A percentile compares a stretch with the other conserved stretches of the same genome.
Evolutionary conservation across 2,329 filamentous ascomycete species (phyloP).

Genomic region (Phyllosticta paracitricarpa): DNA sequence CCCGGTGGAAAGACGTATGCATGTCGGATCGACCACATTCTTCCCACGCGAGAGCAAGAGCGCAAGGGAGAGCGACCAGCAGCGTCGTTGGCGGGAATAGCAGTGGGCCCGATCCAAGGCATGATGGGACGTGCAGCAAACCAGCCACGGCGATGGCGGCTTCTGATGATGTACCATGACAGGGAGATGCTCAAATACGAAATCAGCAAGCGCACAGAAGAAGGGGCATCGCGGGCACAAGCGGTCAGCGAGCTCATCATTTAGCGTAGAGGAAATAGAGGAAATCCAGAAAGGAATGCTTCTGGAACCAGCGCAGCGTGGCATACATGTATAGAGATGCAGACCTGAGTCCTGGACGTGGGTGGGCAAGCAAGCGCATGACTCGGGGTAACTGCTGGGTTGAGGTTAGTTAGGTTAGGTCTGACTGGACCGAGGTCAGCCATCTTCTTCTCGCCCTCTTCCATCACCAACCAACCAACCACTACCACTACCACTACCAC

Average conservation of each 20-base stretch:
- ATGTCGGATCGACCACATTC: conserved; percentile 46
- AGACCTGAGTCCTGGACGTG: too few relatives aligned
- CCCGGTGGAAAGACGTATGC: conserved; percentile 22
- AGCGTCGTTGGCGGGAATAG: conserved; percentile 54
- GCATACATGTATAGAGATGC: too few relatives aligned
- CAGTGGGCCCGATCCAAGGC: conserved; percentile 53
- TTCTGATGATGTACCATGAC: conserved; percentile 64
- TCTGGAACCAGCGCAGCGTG: neutral
- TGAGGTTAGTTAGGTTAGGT: too few relatives aligned
- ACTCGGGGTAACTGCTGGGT: too few relatives aligned
- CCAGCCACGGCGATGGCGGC: conserved; percentile 44
- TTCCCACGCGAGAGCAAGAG: conserved; percentile 49
- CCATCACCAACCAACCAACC: neutral
- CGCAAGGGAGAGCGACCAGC: conserved; percentile 31
- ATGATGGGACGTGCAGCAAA: conserved; percentile 18
- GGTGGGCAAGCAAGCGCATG: too few relatives aligned
- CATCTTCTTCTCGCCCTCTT: neutral
- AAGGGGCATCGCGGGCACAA: neutral
- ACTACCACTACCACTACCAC: too few relatives aligned
- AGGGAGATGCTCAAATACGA: conserved; percentile 63
- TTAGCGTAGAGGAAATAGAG: neutral
- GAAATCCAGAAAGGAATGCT: neutral
- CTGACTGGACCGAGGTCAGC: neutral
- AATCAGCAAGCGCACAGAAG: conserved; percentile 29
- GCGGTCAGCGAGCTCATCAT: conserved; percentile 3